Conservation (phyloP, 768 basidiomycete genomes). For the Leccinum uliginosum region DNA sequence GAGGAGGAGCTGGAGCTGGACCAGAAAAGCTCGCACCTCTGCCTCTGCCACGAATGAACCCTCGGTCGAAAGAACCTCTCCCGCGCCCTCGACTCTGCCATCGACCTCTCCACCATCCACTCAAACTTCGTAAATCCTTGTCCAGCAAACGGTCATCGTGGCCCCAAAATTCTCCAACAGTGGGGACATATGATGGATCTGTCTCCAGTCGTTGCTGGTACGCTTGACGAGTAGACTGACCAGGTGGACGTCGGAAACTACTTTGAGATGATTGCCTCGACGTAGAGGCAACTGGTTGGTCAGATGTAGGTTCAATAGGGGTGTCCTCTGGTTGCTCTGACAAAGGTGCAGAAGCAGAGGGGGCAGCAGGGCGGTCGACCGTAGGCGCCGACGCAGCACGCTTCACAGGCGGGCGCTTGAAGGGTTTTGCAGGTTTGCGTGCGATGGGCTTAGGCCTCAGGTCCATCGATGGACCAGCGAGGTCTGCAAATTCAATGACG, state of each 20-base stretch:
- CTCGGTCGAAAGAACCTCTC: constrained; percentile 39
- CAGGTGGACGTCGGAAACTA: constrained; percentile 35
- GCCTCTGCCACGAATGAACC: constrained; percentile 55
- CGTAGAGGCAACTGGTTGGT: constrained; percentile 37
- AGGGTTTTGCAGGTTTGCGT: constrained; percentile 40
- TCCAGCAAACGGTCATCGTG: constrained; percentile 89
- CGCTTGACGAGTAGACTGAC: constrained; percentile 73
- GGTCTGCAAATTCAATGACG: constrained; percentile 75
- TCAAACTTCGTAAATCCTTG: constrained; percentile 75
- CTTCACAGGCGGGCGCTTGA: constrained; percentile 34
- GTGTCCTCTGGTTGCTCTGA: constrained; percentile 16
- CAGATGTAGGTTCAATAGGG: constrained; percentile 17
- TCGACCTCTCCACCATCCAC: constrained; percentile 83
- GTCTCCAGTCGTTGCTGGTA: constrained; percentile 78
- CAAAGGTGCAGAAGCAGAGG: constrained; percentile 3
- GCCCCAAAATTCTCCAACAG: constrained; percentile 90
- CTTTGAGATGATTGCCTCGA: constrained; percentile 31
- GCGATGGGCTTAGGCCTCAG: constrained; percentile 32
- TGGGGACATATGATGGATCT: constrained; percentile 88
- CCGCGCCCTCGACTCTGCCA: constrained; percentile 71
- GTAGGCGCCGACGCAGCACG: constrained; percentile 34
- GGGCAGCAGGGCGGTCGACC: constrained; percentile 22
- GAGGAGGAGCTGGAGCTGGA: constrained; percentile 10
- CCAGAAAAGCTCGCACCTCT: constrained; percentile 41
- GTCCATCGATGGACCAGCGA: constrained; percentile 32